Conservation (phyloP, 2,329 filamentous ascomycete species). For the Hypoxylon sp. region DNA sequence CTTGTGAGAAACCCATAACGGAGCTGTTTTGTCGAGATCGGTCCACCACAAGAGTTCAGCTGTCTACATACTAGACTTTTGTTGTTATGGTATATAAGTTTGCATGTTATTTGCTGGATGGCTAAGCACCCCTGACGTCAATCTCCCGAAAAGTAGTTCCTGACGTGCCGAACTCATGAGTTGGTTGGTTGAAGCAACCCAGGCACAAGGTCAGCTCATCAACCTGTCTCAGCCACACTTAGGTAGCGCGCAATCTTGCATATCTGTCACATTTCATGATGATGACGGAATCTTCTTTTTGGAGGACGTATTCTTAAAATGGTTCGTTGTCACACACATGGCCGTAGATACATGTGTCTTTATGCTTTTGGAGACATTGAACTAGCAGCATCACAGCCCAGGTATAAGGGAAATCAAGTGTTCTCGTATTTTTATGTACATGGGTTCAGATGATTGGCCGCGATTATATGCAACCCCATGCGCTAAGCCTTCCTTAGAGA, state of each 20-base stretch:
- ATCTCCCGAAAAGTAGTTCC: conserved; percentile 18
- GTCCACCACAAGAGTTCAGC: neutral
- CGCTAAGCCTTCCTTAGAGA: conserved; percentile 14
- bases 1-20: too few relatives aligned
- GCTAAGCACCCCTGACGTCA: conserved; percentile 30
- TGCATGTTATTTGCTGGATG: conserved; percentile 7
- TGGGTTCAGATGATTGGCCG: conserved; percentile 19
- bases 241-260: conserved; percentile 1
- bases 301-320: neutral
- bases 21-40: too few relatives aligned
- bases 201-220: conserved; percentile 9
- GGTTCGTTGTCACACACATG: too few relatives aligned
- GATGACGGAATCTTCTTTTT: neutral
- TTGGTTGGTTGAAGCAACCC: conserved; percentile 23
- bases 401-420: neutral
- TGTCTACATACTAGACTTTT: neutral
- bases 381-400: too few relatives aligned
- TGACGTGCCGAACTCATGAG: conserved; percentile 9
- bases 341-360: too few relatives aligned
- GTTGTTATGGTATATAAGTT: neutral
- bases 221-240: conserved; percentile 14
- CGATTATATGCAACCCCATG: neutral
- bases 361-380: neutral
- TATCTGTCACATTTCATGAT: neutral
- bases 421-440: conserved; percentile 29